Evolutionary conservation across 306 rosid species (phyloP).

Genomic region (Ormosia semicastrata): DNA sequence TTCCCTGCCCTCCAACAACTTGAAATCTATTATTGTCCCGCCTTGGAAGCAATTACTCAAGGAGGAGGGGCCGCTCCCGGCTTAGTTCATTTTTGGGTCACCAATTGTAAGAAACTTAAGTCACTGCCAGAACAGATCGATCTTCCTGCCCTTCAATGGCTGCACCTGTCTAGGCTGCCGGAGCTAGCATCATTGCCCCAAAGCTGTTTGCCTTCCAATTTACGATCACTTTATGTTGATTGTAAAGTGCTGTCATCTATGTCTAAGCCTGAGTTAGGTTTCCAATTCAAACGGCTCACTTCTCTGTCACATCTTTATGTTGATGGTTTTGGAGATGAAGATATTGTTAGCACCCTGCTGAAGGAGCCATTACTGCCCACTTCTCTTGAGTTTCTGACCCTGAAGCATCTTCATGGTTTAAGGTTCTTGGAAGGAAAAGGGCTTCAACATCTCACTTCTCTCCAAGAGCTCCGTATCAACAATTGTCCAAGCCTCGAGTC

Average conservation of each 20-base stretch:
- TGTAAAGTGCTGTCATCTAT: not conserved
- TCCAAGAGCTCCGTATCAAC: not conserved
- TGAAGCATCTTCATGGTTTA: not conserved
- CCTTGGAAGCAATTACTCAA: not conserved
- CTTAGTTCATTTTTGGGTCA: not conserved
- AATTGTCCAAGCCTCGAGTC: not conserved
- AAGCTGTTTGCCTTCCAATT: not conserved
- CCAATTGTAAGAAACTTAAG: not conserved
- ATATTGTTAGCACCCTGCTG: not conserved
- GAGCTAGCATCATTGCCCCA: not conserved
- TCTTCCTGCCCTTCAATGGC: not conserved
- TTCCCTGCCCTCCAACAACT: not conserved
- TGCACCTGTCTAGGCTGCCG: not conserved
- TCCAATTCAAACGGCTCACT: not conserved
- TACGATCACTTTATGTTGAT: not conserved
- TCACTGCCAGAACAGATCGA: not conserved
- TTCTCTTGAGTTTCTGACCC: not conserved
- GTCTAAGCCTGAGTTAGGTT: not conserved
- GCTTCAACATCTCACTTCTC: conserved; percentile 11
- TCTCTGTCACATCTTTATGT: not conserved
- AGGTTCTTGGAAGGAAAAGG: not conserved
- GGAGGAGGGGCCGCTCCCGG: not conserved
- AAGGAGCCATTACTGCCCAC: not conserved
- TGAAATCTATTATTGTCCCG: not conserved
- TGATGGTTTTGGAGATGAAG: not conserved